Conservation (phyloP, 1,284 basidiomycete species). For the Fistulina hepatica region DNA sequence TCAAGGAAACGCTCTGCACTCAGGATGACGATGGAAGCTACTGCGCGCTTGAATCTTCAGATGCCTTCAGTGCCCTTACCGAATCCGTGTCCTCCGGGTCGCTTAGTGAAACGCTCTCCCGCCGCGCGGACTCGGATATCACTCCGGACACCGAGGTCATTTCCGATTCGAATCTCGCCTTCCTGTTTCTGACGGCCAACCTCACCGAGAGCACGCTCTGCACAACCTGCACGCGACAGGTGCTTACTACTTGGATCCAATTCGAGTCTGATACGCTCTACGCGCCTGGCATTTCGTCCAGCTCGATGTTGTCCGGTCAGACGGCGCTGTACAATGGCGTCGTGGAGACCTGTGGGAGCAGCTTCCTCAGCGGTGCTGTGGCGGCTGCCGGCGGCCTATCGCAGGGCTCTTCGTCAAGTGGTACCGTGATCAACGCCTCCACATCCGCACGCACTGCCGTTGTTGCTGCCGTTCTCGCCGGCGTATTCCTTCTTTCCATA, state of each 20-base stretch:
- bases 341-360: conserved; percentile 42
- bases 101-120: too few relatives aligned
- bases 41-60: conserved; percentile 39
- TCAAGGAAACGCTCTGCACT: conserved; percentile 59
- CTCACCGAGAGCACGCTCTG: conserved; percentile 51
- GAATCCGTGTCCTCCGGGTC: conserved; percentile 13
- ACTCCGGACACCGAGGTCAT: conserved; percentile 63
- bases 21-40: conserved; percentile 60
- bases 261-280: conserved; percentile 67
- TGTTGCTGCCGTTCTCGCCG: too few relatives aligned
- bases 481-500: too few relatives aligned
- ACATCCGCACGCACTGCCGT: too few relatives aligned
- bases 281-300: conserved; percentile 57
- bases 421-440: too few relatives aligned
- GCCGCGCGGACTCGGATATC: conserved; percentile 26
- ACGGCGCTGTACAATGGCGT: conserved; percentile 52
- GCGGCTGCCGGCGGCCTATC: conserved; percentile 54
- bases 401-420: conserved; percentile 8
- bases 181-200: conserved; percentile 62
- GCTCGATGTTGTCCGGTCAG: conserved; percentile 59
- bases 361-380: conserved; percentile 53
- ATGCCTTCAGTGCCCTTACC: conserved; percentile 12
- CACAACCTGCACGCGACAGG: conserved; percentile 67
- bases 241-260: conserved; percentile 65
- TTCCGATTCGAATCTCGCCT: conserved; percentile 54